Percentiles rank a stretch among this genome's conserved stretches.
These are phyloP conservation scores for Camellia sinensis DNA, from an alignment of 148 eudicot genomes.

Conservation along the genomic window DNA sequence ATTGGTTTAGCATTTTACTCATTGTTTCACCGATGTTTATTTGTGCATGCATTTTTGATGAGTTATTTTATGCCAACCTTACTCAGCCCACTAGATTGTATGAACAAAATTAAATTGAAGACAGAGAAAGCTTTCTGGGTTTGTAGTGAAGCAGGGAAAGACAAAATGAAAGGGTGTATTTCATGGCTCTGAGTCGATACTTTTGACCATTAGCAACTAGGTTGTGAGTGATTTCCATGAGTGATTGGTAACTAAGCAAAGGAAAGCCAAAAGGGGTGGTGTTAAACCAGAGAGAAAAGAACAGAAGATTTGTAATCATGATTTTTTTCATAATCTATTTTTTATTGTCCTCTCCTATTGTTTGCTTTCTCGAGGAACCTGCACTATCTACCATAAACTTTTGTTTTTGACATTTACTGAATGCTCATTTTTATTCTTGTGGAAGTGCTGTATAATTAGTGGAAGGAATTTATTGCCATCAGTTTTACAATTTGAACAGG, in stretches of 20 bases:
- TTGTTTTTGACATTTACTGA: not conserved
- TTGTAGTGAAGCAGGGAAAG: not conserved
- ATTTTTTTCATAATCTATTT: not conserved
- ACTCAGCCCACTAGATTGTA: not conserved
- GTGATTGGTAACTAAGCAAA: too few species aligned
- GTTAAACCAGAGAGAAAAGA: too few species aligned
- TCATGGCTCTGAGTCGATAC: too few species aligned
- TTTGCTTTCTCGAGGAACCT: not conserved
- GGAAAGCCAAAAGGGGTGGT: too few species aligned
- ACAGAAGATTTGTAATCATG: not conserved
- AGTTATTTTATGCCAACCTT: not conserved
- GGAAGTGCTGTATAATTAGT: not conserved
- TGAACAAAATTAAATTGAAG: too few species aligned
- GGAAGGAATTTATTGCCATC: not conserved
- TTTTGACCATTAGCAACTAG: too few species aligned
- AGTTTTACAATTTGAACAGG: slow-evolving; percentile 38
- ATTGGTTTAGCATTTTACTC: slow-evolving; percentile 1
- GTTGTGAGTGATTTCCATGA: too few species aligned
- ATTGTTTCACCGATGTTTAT: not conserved
- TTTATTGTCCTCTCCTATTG: not conserved
- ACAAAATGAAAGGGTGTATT: not conserved
- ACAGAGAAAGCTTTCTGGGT: not conserved
- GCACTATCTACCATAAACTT: not conserved
- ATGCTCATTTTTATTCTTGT: not conserved
- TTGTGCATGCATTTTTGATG: not conserved